Evolutionary conservation across 495 filamentous ascomycete genomes (phyloP), one percentile per base, ranked within the genome.

Genomic region (Extremus antarcticus): DNA sequence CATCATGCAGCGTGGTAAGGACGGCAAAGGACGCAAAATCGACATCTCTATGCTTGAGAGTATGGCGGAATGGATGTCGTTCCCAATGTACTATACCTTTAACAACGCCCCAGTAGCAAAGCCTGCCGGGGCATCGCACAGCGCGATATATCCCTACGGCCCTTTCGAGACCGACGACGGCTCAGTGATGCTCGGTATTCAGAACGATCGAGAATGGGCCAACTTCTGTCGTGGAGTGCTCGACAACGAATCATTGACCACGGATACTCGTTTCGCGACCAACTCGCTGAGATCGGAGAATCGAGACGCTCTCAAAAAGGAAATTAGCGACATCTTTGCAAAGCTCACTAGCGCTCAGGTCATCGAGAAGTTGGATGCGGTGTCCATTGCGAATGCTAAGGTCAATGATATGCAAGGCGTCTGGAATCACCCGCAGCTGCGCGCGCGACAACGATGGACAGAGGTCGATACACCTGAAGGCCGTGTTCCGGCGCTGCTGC

Each of bases 61-160:
- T 45, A 74, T 78, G 76, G 71, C 71, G 1, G 76, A 78, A 55
- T 78, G 76, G 76, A 78, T 77, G 76, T 63, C 68, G 1, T 78
- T 77, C 47, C 76, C 75, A 0, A 66, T 78, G 70, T 78, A 78
- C 57, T 78, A 78, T 48, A 63, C 73, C 20, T 75, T 66, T 50
- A 59, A 74, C 15, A 65, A 64, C 21, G 67, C 70, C 1, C 63
- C 70, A 0, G 66, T 65, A 0, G 75, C 75, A 0, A 58, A 61
- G 1, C 68, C 69, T 1, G 69, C 70, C 7, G 75, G 75, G 11
- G 75, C 76, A 0, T 71, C 73, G 3, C 76, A 78, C 49, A 73
- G 74, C 0, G 61, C 73, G 0, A 74, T 77, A 24, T 78, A 77
- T 41, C 76, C 76, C 3, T 78, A 78, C 47, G 76, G 76, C 0